These are phyloP conservation scores for Aspergillus persii DNA, from an alignment of 2,329 filamentous ascomycete species.

Conservation along the genomic window DNA sequence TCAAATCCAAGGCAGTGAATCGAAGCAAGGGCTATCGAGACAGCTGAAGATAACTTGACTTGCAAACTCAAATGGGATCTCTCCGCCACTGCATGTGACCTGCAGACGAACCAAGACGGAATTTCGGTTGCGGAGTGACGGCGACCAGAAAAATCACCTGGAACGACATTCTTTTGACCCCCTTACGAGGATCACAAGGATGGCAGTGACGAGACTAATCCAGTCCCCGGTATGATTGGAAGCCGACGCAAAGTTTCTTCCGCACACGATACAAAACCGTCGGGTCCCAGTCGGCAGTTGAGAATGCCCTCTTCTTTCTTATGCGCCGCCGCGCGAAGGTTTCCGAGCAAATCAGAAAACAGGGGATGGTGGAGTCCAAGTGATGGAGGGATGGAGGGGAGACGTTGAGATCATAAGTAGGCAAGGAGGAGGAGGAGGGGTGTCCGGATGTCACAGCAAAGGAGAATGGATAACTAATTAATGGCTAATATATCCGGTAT, in stretches of 20 bases:
- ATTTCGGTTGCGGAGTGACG: not conserved
- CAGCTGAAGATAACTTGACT: conserved; percentile 2
- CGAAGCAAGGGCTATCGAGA: not conserved
- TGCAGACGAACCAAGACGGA: not conserved
- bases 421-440: not conserved
- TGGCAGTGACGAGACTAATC: not conserved
- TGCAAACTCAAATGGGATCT: not conserved
- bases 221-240: not conserved
- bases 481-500: conserved; percentile 3
- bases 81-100: not conserved
- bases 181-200: conserved; percentile 3
- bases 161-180: not conserved
- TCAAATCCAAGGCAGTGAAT: not conserved
- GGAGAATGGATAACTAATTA: not conserved
- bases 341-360: not conserved
- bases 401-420: not conserved
- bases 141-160: not conserved
- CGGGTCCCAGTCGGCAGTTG: not conserved
- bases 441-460: too few relatives aligned
- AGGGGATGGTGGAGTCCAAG: not conserved
- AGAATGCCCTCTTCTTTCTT: not conserved
- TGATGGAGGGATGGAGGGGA: not conserved
- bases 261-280: not conserved
- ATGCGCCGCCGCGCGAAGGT: not conserved
- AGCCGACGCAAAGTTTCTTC: not conserved